Percentiles rank a stretch among this genome's conserved stretches.
These are phyloP conservation scores for Pistacia atlantica DNA, from an alignment of 345 rosid genomes.

Conservation along the genomic window DNA sequence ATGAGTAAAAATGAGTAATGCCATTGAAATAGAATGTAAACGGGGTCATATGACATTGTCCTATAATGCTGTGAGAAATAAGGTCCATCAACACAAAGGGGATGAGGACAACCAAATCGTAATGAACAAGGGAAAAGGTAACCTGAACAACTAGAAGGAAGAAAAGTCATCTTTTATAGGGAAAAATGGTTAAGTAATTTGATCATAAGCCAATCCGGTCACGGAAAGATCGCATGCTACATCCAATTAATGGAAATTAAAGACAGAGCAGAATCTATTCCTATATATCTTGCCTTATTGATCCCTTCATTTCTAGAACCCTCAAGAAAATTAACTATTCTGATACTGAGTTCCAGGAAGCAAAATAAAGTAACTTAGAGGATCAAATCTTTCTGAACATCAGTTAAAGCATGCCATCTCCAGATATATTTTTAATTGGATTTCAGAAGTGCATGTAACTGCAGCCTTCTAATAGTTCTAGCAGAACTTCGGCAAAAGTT, in stretches of 20 bases:
- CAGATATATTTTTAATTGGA: background rate
- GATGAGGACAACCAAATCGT: too few species aligned
- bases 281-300: background rate
- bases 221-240: too few species aligned
- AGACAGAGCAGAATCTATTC: background rate
- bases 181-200: too few species aligned
- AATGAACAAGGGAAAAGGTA: too few species aligned
- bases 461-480: background rate
- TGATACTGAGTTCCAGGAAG: background rate
- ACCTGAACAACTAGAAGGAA: too few species aligned
- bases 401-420: background rate
- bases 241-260: background rate
- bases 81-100: too few species aligned
- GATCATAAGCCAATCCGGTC: background rate
- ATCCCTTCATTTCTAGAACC: background rate
- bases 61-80: too few species aligned
- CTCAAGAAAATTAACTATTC: background rate
- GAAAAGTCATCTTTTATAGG: too few species aligned
- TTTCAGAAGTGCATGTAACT: background rate
- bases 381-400: background rate
- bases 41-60: too few species aligned
- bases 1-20: too few species aligned
- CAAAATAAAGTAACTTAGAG: background rate
- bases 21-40: too few species aligned
- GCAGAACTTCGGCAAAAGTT: background rate